phyloP scores from a whole-genome alignment of 345 rosid species.

The Syzygium aromaticum region DNA sequence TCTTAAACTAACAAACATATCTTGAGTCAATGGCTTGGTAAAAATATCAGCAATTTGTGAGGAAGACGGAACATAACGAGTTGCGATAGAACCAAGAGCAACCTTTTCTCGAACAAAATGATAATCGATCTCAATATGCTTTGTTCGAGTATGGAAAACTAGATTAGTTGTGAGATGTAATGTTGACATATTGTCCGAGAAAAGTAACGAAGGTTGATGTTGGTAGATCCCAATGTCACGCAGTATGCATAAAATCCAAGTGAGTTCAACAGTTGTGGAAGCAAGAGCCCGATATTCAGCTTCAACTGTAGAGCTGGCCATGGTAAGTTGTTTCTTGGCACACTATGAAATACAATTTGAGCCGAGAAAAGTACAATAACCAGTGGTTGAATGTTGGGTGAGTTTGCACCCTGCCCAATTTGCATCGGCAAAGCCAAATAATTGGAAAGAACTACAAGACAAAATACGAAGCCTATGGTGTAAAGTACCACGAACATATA shows the following conservation, averaged over 20 bases:
- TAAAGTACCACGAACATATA: too few species aligned
- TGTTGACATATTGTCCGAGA: neutral
- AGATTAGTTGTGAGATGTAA: neutral
- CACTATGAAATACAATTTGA: neutral
- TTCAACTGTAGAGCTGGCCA: accelerated
- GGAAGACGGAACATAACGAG: neutral
- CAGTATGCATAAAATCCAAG: neutral
- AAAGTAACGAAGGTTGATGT: neutral
- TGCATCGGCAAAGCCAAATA: neutral
- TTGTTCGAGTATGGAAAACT: neutral
- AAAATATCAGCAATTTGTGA: neutral
- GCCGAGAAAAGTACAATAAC: too few species aligned
- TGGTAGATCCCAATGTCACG: neutral
- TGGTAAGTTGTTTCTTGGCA: neutral
- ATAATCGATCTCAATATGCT: neutral
- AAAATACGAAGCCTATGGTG: too few species aligned
- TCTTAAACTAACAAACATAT: neutral
- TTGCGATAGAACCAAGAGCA: neutral
- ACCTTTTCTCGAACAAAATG: neutral
- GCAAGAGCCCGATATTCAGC: neutral
- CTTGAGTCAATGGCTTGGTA: neutral
- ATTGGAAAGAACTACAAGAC: too few species aligned
- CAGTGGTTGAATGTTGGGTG: neutral
- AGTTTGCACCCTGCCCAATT: neutral
- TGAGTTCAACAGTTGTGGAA: accelerated